These are phyloP conservation scores for Starmera caribaea DNA, from an alignment of 805 yeast species.

Conservation along the genomic window DNA sequence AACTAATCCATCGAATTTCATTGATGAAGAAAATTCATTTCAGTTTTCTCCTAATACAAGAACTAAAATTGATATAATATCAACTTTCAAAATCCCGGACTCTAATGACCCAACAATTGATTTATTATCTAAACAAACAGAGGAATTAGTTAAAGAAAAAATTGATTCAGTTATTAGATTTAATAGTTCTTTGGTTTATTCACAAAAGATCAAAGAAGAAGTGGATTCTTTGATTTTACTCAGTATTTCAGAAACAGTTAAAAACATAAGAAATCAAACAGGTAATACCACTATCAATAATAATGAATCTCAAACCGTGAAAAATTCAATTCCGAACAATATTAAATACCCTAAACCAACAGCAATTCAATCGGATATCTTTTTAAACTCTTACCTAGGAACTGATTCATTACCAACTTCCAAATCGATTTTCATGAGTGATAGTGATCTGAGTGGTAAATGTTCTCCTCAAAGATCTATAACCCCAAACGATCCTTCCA, in stretches of 20 bases:
- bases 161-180: slow-evolving; percentile 61
- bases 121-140: slow-evolving; percentile 58
- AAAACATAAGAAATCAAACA: slow-evolving; percentile 29
- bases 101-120: slow-evolving; percentile 58
- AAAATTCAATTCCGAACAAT: not conserved
- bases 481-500: slow-evolving; percentile 36
- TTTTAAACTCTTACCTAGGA: slow-evolving; percentile 31
- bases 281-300: not conserved
- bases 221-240: slow-evolving; percentile 60
- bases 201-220: slow-evolving; percentile 68
- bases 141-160: slow-evolving; percentile 48
- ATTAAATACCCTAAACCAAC: slow-evolving; percentile 15
- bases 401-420: slow-evolving; percentile 31
- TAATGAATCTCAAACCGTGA: not conserved
- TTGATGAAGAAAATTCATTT: slow-evolving; percentile 14
- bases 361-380: slow-evolving; percentile 19
- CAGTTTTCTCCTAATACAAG: slow-evolving; percentile 54
- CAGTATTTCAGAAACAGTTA: slow-evolving; percentile 55
- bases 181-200: slow-evolving; percentile 65
- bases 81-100: slow-evolving; percentile 31
- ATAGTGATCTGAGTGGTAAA: slow-evolving; percentile 7
- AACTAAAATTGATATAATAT: slow-evolving; percentile 38
- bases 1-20: slow-evolving; percentile 63
- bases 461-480: slow-evolving; percentile 26
- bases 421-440: slow-evolving; percentile 4